Base-by-base conservation (phyloP, 2,329 filamentous ascomycete genomes). In the Sporothrix globosa region DNA sequence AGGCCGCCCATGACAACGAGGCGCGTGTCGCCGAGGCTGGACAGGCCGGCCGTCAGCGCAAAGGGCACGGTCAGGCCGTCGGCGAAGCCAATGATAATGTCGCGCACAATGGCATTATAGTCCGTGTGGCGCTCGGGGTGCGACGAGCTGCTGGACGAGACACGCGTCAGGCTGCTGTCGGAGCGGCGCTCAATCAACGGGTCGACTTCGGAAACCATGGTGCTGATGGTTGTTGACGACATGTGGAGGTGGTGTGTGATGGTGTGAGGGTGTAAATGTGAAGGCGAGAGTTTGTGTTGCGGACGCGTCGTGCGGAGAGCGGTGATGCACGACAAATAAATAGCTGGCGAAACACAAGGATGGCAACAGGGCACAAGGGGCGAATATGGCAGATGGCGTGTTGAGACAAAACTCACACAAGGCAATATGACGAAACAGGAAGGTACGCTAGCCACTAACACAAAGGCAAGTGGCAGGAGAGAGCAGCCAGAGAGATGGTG, bases 41-140 rank as follows among this genome's bases (percentile, higher is more conserved):
- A 89, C 1, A 94, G 83, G 17, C 91, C 91, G 0, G 92, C 91
- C 0, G 90, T 93, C 50, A 94, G 82, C 19, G 91, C 91, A 75
- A 94, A 94, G 0, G 91, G 91, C 0, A 94, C 91, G 0, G 91
- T 94, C 74, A 94, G 84, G 19, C 91, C 91, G 76, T 94, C 91
- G 0, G 91, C 90, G 75, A 93, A 88, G 68, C 91, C 91, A 74
- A 94, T 90, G 72, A 91, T 92, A 73, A 89, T 84, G 78, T 92
- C 89, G 60, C 86, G 84, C 19, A 90, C 79, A 68, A 87, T 76
- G 70, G 82, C 80, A 72, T 79, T 79, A 74, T 83, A 77, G 75
- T 80, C 79, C 67, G 78, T 74, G 71, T 78, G 75, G 13, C 71
- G 68, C 67, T 75, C 74, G 2, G 70, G 39, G 67, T 72, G 72